Base-by-base conservation (phyloP, 176 grass and related monocot species). In the Microstegium vimineum region DNA sequence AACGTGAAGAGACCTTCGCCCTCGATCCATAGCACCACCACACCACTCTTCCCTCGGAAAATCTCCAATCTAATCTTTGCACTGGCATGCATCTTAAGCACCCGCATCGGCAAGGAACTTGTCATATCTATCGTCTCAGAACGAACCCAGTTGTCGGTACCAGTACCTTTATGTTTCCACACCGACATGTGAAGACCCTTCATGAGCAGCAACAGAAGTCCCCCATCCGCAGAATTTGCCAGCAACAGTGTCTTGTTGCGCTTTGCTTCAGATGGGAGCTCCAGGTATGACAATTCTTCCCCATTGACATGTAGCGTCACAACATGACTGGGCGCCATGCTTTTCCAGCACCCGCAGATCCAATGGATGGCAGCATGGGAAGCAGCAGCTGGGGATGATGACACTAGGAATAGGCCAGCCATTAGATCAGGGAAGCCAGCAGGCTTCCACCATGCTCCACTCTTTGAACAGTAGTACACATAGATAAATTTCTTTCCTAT, bases 21-120 rank as follows among this genome's bases (percentile, higher is more conserved):
- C 1, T 42, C 43, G 11, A 86, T 36, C 77, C 77, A 66, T 34
- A 86, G 27, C 45, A 86, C 59, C 46, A 68, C 84, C 3, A 10
- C 12, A 27, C 70, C 62, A n/a, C 84, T 86, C 77, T 81, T 86
- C 20, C 84, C 70, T 45, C 27, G 60, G 27, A 81, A 86, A 22
- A 80, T 73, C 59, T 86, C 59, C 42, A 42, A 31, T 26, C 68
- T 80, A 33, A 86, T 3, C 25, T 80, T 86, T 33, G 59, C 57
- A 35, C 17, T 12, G 28, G 26, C 16, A 11, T 12, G 43, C 37
- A 46, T 27, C 18, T 13, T 46, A 10, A 51, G 28, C 45, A 87
- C 9, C 37, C 10, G 36, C 2, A 18, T 30, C 10, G 61, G 70
- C 69, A 87, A 82, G 22, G 37, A 75, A 27, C 49, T 87, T n/a